Conservation (phyloP, 495 filamentous ascomycete species). For the Margaritispora aquatica region DNA sequence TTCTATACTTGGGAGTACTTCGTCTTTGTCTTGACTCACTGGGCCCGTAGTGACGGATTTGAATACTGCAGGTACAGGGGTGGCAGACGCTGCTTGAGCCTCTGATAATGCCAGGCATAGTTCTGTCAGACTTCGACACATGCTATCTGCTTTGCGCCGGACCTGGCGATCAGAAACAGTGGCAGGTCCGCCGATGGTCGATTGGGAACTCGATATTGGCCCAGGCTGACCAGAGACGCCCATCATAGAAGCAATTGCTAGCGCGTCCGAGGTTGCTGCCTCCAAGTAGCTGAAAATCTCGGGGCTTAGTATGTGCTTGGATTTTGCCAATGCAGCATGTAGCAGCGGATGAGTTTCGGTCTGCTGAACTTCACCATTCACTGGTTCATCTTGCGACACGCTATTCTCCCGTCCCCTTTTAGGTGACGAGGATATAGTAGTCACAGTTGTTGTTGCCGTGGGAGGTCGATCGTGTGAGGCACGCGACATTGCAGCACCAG, state of each 20-base stretch:
- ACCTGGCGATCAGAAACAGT: conserved; percentile 73
- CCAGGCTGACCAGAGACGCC: conserved; percentile 55
- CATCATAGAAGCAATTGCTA: conserved; percentile 68
- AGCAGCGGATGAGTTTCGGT: conserved; percentile 66
- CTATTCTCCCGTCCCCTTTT: conserved; percentile 52
- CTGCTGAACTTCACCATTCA: conserved; percentile 25
- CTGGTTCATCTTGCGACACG: conserved; percentile 41
- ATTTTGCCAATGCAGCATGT: conserved; percentile 72
- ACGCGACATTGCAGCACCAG: conserved; percentile 69
- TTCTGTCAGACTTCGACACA: conserved; percentile 90
- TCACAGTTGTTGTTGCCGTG: conserved; percentile 90
- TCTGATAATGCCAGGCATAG: conserved; percentile 82
- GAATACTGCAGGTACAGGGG: neutral
- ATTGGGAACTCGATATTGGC: conserved; percentile 53
- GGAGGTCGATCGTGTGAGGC: conserved; percentile 74
- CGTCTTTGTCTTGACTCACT: conserved; percentile 22
- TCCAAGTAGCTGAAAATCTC: conserved; percentile 79
- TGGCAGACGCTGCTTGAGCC: conserved; percentile 26
- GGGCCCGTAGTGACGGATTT: conserved; percentile 14
- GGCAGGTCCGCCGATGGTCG: conserved; percentile 52
- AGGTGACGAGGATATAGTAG: conserved; percentile 84
- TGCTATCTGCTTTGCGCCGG: conserved; percentile 81
- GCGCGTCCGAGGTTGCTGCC: conserved; percentile 71
- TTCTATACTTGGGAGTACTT: conserved; percentile 7
- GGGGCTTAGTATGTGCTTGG: conserved; percentile 56